Evolutionary conservation across 1,284 basidiomycete genomes (phyloP).

Genomic region (Xanthoconium separans): DNA sequence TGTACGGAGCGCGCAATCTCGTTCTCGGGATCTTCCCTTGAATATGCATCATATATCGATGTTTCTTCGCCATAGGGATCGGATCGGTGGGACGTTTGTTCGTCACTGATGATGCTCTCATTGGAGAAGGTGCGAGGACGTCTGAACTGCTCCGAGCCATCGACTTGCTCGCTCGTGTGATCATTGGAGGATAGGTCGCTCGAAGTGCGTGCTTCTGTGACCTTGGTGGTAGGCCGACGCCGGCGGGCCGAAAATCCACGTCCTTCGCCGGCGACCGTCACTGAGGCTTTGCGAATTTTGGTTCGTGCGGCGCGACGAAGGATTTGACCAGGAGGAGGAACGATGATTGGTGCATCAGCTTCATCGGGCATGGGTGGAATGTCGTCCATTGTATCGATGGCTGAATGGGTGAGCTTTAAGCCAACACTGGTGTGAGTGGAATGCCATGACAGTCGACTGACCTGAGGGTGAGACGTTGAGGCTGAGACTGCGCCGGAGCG

Average conservation of each 20-base stretch:
- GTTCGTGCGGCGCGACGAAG: constrained; percentile 91
- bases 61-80: constrained; percentile 77
- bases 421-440: constrained; percentile 11
- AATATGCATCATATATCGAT: constrained; percentile 82
- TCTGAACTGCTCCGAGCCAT: constrained; percentile 35
- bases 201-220: constrained; percentile 47
- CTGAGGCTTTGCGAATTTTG: constrained; percentile 88
- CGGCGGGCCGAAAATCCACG: constrained; percentile 66
- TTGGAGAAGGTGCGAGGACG: constrained; percentile 48
- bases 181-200: constrained; percentile 65
- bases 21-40: constrained; percentile 52
- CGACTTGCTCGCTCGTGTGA: constrained; percentile 61
- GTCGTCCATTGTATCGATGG: constrained; percentile 65
- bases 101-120: constrained; percentile 38
- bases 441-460: constrained; percentile 44
- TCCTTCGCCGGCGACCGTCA: constrained; percentile 66
- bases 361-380: constrained; percentile 70
- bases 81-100: constrained; percentile 40
- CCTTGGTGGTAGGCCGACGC: constrained; percentile 31
- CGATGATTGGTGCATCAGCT: constrained; percentile 86
- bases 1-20: constrained; percentile 38
- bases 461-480: constrained; percentile 83
- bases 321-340: constrained; percentile 86
- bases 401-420: constrained; percentile 37
- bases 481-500: constrained; percentile 86